A percentile compares a stretch with the other conserved stretches of the same genome.
These are phyloP conservation scores for Aspergillus sp. DNA, from an alignment of 2,329 filamentous ascomycete genomes.

Conservation along the genomic window DNA sequence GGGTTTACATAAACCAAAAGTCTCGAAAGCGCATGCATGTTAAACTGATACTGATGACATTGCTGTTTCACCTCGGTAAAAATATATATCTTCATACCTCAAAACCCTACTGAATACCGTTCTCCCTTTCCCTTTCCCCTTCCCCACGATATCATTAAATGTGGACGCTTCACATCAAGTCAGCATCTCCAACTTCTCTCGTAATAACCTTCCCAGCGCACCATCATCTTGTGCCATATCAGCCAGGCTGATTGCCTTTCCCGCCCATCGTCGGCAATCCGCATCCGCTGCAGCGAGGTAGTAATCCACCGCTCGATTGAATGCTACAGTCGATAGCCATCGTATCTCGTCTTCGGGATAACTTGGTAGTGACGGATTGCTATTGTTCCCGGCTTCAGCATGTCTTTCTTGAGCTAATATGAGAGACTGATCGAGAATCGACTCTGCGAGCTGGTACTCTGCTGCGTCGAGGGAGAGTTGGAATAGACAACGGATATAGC, in stretches of 20 bases:
- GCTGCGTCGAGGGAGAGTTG: slow-evolving; percentile 57
- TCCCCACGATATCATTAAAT: too few species aligned
- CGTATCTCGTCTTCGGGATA: slow-evolving; percentile 59
- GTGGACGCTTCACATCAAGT: background rate
- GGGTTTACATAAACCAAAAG: too few species aligned
- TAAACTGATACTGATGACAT: too few species aligned
- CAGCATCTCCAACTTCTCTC: slow-evolving; percentile 32
- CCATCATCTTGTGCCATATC: slow-evolving; percentile 29
- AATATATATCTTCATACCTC: too few species aligned
- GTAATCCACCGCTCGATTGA: slow-evolving; percentile 60
- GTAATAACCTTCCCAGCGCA: slow-evolving; percentile 26
- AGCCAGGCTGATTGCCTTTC: slow-evolving; percentile 39
- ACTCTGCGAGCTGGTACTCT: slow-evolving; percentile 33
- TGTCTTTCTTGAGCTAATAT: slow-evolving; percentile 17
- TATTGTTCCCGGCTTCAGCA: background rate
- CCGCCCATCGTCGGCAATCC: slow-evolving; percentile 38
- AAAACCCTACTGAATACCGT: too few species aligned
- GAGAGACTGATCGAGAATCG: slow-evolving; percentile 38
- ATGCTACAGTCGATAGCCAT: slow-evolving; percentile 57
- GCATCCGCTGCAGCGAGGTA: slow-evolving; percentile 39
- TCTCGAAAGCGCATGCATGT: too few species aligned
- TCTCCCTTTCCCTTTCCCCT: too few species aligned
- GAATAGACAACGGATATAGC: slow-evolving; percentile 78
- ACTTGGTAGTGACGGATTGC: background rate
- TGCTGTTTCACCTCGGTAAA: too few species aligned